Conservation (phyloP, 805 yeast species). For the Barnettozyma sucrosica region DNA sequence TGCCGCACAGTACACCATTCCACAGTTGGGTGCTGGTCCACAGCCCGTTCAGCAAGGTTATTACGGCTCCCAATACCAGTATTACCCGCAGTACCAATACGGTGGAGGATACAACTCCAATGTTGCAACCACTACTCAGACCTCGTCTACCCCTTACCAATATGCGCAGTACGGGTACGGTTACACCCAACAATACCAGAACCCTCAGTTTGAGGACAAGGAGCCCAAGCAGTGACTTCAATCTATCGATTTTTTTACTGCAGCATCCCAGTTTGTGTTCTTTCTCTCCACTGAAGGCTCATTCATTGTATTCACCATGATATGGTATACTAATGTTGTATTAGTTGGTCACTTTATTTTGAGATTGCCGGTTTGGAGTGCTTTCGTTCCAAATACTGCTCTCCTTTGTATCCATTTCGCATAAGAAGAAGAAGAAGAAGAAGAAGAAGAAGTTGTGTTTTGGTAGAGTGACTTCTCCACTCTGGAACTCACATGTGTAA, state of each 20-base stretch:
- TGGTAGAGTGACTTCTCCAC: not conserved
- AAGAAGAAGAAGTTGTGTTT: not conserved
- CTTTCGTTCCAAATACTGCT: not conserved
- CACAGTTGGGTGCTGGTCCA: constrained; percentile 3
- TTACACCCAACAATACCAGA: constrained; percentile 22
- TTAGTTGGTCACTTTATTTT: not conserved
- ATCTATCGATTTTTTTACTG: not conserved
- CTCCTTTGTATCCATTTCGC: not conserved
- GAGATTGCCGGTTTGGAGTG: not conserved
- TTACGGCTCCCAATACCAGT: constrained; percentile 11
- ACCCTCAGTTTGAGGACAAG: constrained; percentile 23
- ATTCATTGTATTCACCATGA: not conserved
- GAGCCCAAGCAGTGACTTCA: constrained; percentile 12
- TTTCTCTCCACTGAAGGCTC: not conserved
- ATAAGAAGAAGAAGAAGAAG: too few relatives aligned
- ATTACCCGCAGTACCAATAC: constrained; percentile 12
- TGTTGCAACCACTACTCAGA: constrained; percentile 2
- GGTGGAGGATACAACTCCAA: constrained; percentile 3
- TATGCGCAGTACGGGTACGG: constrained; percentile 23
- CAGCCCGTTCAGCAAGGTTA: constrained; percentile 7
- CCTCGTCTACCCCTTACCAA: constrained; percentile 15
- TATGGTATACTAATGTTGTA: not conserved
- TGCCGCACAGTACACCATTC: constrained; percentile 3
- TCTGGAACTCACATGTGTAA: not conserved
- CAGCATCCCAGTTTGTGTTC: not conserved